Evolutionary conservation across 208 protist species (phyloP).

Genomic region (Acanthamoeba castellanii): DNA sequence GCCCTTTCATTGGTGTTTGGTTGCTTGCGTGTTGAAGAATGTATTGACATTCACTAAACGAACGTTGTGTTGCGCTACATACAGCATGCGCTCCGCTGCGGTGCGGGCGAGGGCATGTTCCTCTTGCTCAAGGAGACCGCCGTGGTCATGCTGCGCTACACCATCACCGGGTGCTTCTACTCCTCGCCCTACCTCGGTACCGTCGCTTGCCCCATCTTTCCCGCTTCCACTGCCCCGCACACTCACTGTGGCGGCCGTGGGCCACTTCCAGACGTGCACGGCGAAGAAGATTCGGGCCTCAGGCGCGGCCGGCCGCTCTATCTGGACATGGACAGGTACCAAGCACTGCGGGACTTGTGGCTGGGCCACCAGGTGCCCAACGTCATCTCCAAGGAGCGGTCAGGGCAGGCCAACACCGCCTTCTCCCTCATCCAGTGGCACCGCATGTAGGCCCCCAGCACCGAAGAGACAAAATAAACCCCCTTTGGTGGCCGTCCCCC

Average conservation of each 20-base stretch:
- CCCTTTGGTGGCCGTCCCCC: no score
- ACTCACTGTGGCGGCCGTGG: neutral
- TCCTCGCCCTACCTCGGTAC: slow-evolving; percentile 57
- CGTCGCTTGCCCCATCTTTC: neutral
- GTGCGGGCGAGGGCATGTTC: slow-evolving; percentile 65
- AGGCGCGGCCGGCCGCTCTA: slow-evolving; percentile 54
- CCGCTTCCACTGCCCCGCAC: neutral
- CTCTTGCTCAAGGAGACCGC: slow-evolving; percentile 36
- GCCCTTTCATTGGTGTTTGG: no score
- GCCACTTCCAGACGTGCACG: neutral
- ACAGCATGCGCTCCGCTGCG: slow-evolving; percentile 39
- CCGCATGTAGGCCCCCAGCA: neutral
- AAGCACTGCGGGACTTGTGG: neutral
- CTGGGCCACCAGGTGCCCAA: slow-evolving; percentile 52
- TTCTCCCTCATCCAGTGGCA: slow-evolving; percentile 59
- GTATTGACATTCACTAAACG: neutral
- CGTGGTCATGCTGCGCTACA: slow-evolving; percentile 37
- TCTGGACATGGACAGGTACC: slow-evolving; percentile 31
- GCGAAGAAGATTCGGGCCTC: slow-evolving; percentile 60
- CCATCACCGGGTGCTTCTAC: slow-evolving; percentile 52
- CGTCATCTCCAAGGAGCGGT: slow-evolving; percentile 52
- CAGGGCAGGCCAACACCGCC: slow-evolving; percentile 11
- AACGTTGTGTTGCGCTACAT: no score
- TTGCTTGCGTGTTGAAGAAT: neutral
- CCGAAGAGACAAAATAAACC: no score